A percentile compares a stretch with the other conserved stretches of the same genome.
Conservation (phyloP, 768 basidiomycete species). For the Coprinopsis cinerea region DNA sequence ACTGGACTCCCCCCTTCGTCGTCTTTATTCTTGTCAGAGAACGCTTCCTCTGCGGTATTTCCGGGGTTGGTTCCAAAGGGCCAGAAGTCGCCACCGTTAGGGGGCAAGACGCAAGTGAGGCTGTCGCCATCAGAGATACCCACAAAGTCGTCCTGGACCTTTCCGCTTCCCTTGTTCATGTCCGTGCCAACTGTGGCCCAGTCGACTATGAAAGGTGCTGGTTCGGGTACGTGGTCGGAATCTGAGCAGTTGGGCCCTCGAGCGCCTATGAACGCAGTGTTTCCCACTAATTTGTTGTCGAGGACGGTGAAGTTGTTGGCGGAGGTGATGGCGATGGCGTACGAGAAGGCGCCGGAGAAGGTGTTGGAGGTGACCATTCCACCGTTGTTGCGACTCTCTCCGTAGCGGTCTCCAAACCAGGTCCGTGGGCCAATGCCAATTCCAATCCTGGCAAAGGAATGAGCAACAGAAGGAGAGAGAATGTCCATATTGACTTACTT, state of each 20-base stretch:
- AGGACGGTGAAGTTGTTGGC: conserved; percentile 62
- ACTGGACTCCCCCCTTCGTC: conserved; percentile 31
- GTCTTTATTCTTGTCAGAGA: conserved; percentile 1
- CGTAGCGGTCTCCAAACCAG: conserved; percentile 62
- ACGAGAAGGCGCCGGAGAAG: conserved; percentile 66
- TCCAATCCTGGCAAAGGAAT: conserved; percentile 48
- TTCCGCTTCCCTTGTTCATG: conserved; percentile 30
- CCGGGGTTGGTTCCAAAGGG: conserved; percentile 55
- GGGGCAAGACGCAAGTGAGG: conserved; percentile 64
- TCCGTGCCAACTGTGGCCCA: conserved; percentile 32
- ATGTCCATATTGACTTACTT: conserved; percentile 43
- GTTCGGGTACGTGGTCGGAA: conserved; percentile 41
- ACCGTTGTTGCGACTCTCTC: conserved; percentile 43
- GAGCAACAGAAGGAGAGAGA: background rate
- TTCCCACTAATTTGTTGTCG: conserved; percentile 55
- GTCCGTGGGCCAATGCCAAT: conserved; percentile 73
- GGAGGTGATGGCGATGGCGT: conserved; percentile 61
- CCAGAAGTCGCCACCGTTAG: conserved; percentile 65
- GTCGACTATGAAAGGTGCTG: conserved; percentile 57
- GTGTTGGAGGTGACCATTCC: conserved; percentile 53
- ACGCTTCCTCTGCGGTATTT: conserved; percentile 4
- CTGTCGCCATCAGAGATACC: conserved; percentile 46
- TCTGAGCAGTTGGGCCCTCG: conserved; percentile 60
- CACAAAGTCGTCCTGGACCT: conserved; percentile 49
- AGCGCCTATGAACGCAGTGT: conserved; percentile 70